These are phyloP conservation scores for Hsuehochloa calcarea DNA, from an alignment of 176 grass and related monocot species.

Conservation along the genomic window DNA sequence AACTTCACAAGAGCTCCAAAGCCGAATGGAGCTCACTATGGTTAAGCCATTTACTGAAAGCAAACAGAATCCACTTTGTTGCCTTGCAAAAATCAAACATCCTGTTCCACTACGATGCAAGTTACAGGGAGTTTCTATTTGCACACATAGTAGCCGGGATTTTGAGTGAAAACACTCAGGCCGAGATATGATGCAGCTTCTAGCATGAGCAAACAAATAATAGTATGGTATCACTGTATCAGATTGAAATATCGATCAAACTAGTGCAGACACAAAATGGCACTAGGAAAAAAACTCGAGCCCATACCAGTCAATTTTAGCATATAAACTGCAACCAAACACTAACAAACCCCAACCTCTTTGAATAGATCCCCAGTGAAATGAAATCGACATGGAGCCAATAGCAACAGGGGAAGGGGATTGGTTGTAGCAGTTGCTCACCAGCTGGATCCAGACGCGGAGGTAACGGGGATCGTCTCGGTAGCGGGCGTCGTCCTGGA, in stretches of 20 bases:
- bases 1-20: neutral
- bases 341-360: neutral
- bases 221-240: neutral
- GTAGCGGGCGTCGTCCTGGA: constrained; percentile 60
- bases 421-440: neutral
- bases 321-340: neutral
- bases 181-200: neutral
- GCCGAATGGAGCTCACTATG: neutral
- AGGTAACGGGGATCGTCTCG: constrained; percentile 69
- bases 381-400: neutral
- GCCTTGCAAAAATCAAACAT: neutral
- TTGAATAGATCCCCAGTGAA: neutral
- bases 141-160: neutral
- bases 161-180: neutral
- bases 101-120: neutral
- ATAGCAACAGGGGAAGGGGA: neutral
- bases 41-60: neutral
- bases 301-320: neutral
- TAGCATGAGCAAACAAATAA: neutral
- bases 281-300: neutral
- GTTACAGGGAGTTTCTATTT: no score
- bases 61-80: neutral
- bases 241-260: neutral
- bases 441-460: constrained; percentile 86
- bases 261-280: neutral